phyloP scores from a whole-genome alignment of 306 rosid species.

The Canavalia gladiata region DNA sequence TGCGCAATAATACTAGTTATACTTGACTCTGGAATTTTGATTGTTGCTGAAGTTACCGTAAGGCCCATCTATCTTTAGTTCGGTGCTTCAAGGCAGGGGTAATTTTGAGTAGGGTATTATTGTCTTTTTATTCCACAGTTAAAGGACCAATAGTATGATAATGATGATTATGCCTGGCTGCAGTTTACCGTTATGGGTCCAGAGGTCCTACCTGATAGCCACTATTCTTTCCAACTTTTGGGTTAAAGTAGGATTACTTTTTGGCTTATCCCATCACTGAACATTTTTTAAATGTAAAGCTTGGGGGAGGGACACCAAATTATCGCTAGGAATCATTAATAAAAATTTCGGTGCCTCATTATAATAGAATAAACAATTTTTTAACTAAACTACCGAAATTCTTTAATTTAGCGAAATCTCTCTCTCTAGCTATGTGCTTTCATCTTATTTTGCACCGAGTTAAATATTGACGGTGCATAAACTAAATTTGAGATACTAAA shows the following conservation, averaged over 20 bases:
- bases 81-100: background rate
- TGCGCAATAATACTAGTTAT: background rate
- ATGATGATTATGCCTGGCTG: constrained; percentile 41
- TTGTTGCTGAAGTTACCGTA: background rate
- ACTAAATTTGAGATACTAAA: background rate
- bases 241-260: constrained; percentile 30
- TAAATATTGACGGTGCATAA: background rate
- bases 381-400: background rate
- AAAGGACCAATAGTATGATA: constrained; percentile 23
- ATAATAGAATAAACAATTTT: background rate
- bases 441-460: background rate
- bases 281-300: background rate
- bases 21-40: constrained; percentile 38
- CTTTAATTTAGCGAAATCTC: background rate
- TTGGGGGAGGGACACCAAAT: constrained; percentile 34
- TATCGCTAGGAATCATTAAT: background rate
- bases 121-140: constrained; percentile 14
- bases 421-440: background rate
- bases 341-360: background rate
- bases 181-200: constrained; percentile 28
- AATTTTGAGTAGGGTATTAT: background rate
- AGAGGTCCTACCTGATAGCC: constrained; percentile 41
- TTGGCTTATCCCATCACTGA: background rate
- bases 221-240: constrained; percentile 19
- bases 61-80: background rate